Evolutionary conservation across 805 yeast genomes (phyloP).

Genomic region (Saturnispora mendoncae): DNA sequence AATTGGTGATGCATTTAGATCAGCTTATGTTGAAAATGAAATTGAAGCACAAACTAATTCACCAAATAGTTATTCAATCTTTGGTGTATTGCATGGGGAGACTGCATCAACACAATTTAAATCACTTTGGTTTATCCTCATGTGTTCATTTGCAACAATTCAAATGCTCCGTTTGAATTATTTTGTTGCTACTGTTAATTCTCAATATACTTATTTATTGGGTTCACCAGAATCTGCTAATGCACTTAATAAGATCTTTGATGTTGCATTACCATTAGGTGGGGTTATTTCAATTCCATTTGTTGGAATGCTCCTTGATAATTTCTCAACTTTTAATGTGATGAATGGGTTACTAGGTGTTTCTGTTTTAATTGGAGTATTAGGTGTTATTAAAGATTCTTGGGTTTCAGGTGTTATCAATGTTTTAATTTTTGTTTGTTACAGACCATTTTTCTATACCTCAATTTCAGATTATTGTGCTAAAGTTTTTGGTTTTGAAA

Average conservation of each 20-base stretch:
- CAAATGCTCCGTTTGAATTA: slow-evolving; percentile 51
- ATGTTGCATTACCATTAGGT: slow-evolving; percentile 47
- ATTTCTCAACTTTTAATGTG: slow-evolving; percentile 39
- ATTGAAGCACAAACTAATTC: slow-evolving; percentile 27
- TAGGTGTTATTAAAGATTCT: slow-evolving; percentile 36
- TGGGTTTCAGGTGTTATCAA: slow-evolving; percentile 36
- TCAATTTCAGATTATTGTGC: slow-evolving; percentile 50
- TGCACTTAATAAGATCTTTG: slow-evolving; percentile 38
- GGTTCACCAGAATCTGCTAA: slow-evolving; percentile 32
- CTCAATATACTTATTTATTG: slow-evolving; percentile 44
- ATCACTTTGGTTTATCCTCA: slow-evolving; percentile 44
- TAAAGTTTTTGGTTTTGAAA: slow-evolving; percentile 54
- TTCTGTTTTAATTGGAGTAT: slow-evolving; percentile 38
- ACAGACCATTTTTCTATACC: slow-evolving; percentile 53
- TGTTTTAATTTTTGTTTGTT: slow-evolving; percentile 40
- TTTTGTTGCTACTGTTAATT: slow-evolving; percentile 48
- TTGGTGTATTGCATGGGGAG: slow-evolving; percentile 47
- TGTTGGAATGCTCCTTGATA: slow-evolving; percentile 43
- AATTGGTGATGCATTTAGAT: slow-evolving; percentile 47
- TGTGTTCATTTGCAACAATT: slow-evolving; percentile 42
- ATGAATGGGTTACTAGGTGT: slow-evolving; percentile 32
- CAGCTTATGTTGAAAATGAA: slow-evolving; percentile 44
- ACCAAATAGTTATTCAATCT: slow-evolving; percentile 33
- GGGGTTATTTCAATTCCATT: slow-evolving; percentile 48
- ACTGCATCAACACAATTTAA: slow-evolving; percentile 40